A percentile compares a stretch with the other conserved stretches of the same genome.
Evolutionary conservation across 208 protist genomes (phyloP).

Genomic region (Endotrypanum monterogeii): DNA sequence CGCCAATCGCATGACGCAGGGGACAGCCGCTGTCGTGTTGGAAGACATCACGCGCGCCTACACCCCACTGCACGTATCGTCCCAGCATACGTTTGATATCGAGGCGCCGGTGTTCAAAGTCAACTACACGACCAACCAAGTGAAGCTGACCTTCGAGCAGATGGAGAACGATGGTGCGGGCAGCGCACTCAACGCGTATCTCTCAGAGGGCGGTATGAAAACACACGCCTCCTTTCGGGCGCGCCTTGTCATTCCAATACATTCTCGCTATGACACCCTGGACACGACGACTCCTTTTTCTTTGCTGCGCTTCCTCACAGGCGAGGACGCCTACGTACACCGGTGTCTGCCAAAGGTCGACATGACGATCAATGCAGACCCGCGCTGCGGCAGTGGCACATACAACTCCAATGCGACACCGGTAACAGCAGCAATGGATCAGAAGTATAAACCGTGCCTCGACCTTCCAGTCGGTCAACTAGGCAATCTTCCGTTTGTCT

Average conservation of each 20-base stretch:
- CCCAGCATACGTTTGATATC: conserved; percentile 73
- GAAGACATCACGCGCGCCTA: conserved; percentile 41
- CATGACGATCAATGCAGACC: conserved; percentile 21
- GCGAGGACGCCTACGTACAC: conserved; percentile 41
- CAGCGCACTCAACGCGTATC: conserved; percentile 14
- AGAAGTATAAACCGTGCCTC: conserved; percentile 28
- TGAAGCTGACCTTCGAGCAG: conserved; percentile 34
- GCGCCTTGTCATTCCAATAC: conserved; percentile 73
- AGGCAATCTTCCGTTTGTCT: conserved; percentile 57
- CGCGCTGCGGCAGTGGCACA: conserved; percentile 8
- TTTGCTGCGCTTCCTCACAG: conserved; percentile 38
- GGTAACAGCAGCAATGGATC: neutral
- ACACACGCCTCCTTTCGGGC: neutral
- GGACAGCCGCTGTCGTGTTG: conserved; percentile 3
- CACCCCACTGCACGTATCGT: conserved; percentile 37
- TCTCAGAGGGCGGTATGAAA: neutral
- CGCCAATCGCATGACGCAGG: neutral
- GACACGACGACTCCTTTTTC: conserved; percentile 49
- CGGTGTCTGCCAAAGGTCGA: conserved; percentile 50
- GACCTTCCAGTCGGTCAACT: conserved; percentile 65
- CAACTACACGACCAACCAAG: conserved; percentile 48
- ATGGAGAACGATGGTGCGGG: neutral
- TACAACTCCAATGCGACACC: conserved; percentile 9
- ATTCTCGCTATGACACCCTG: conserved; percentile 74
- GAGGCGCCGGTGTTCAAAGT: conserved; percentile 79